Conservation (phyloP, 768 basidiomycete species). For the Trametes punicea region DNA sequence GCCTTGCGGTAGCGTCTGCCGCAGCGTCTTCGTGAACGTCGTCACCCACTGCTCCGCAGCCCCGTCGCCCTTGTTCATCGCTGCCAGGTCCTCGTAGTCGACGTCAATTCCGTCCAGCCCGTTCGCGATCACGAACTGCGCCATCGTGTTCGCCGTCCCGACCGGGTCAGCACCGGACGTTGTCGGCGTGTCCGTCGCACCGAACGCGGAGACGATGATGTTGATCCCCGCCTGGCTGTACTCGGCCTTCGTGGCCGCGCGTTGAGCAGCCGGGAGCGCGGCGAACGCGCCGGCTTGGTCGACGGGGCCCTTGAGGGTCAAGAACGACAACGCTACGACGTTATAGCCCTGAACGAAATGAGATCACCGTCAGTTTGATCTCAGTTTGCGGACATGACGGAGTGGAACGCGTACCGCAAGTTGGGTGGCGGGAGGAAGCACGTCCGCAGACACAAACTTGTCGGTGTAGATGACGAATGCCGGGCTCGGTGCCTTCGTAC, state of each 20-base stretch:
- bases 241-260: slow-evolving; percentile 20
- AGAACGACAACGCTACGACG: slow-evolving; percentile 16
- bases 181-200: slow-evolving; percentile 29
- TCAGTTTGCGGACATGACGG: not conserved
- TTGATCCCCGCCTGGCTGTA: slow-evolving; percentile 25
- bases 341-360: slow-evolving; percentile 11
- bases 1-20: slow-evolving; percentile 32
- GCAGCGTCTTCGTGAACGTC: slow-evolving; percentile 23
- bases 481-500: slow-evolving; percentile 4
- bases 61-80: slow-evolving; percentile 20
- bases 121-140: slow-evolving; percentile 32
- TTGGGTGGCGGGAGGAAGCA: slow-evolving; percentile 13
- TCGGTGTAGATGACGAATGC: slow-evolving; percentile 15
- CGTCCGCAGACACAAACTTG: slow-evolving; percentile 11
- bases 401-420: slow-evolving; percentile 2
- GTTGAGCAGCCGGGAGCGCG: slow-evolving; percentile 4
- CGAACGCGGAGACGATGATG: slow-evolving; percentile 25
- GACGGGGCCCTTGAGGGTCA: slow-evolving; percentile 10
- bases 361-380: not conserved
- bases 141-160: slow-evolving; percentile 32
- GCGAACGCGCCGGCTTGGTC: slow-evolving; percentile 16
- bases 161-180: slow-evolving; percentile 32
- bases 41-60: slow-evolving; percentile 24
- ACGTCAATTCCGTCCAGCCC: slow-evolving; percentile 26
- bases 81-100: slow-evolving; percentile 25